Evolutionary conservation across 2,329 filamentous ascomycete species (phyloP).

Genomic region (Alternaria rosae): DNA sequence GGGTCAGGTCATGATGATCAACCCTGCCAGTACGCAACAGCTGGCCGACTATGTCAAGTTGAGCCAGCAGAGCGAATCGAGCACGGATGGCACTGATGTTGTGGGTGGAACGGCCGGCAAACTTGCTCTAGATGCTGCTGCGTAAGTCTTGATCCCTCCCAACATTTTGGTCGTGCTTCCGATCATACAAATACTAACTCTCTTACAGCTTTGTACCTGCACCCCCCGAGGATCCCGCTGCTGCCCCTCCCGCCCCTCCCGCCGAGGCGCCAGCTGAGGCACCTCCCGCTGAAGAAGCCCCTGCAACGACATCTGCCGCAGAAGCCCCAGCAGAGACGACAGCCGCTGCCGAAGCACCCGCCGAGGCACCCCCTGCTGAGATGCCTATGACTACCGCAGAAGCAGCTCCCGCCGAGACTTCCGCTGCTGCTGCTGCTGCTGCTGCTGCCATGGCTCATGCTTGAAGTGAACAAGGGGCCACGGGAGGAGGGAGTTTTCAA

Average conservation of each 20-base stretch:
- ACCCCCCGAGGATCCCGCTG: constrained; percentile 27
- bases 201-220: constrained; percentile 29
- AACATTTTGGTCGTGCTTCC: neutral
- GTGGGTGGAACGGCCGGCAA: constrained; percentile 31
- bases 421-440: neutral
- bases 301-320: constrained; percentile 3
- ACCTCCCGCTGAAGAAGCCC: constrained; percentile 9
- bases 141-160: constrained; percentile 23
- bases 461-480: neutral
- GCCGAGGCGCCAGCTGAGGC: constrained; percentile 3
- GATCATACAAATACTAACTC: neutral
- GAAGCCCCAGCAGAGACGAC: neutral
- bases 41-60: constrained; percentile 38
- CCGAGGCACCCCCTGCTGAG: neutral
- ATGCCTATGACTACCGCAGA: neutral
- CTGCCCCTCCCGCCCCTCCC: constrained; percentile 18
- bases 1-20: constrained; percentile 41
- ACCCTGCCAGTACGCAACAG: constrained; percentile 31
- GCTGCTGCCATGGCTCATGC: neutral
- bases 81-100: constrained; percentile 30
- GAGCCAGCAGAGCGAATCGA: constrained; percentile 31
- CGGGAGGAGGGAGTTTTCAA: neutral
- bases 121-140: constrained; percentile 33
- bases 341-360: neutral
- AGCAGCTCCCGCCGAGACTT: neutral